Base-by-base conservation (phyloP, 371 early-diverging fungal species). In the Chytridiales sp. region DNA sequence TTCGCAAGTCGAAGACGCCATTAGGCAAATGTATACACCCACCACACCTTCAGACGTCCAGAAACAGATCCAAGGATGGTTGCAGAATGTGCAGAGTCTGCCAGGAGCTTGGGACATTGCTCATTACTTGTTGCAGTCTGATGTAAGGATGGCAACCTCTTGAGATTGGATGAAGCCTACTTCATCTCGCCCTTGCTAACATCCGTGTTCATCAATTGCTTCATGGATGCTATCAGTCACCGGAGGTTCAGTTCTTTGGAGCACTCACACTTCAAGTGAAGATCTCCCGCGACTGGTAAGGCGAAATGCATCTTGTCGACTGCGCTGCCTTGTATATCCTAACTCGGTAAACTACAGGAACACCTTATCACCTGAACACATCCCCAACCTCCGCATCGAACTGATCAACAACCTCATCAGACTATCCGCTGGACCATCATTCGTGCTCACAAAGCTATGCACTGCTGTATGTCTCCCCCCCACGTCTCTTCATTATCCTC, bases 251-350 rank as follows among this genome's bases (percentile, higher is more conserved):
- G 47, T 91, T 91, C 64, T 90, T 88, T 77, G 93, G 92, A 0
- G 93, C 93, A 0, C 88, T 88, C 49, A 90, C 91, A 0, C 81
- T 91, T 57, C 88, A 90, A 60, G 79, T 87, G 30, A 90, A 91
- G 59, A 85, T 93, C 13, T 67, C 87, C 26, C 82, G 87, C 47
- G 88, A 90, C 59, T 89, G 89, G 90, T 86, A 72, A 46, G 67
- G 36, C 30, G 15, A 76, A 74, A n/a, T n/a, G 17, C 80, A 86
- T 1, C 72, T 87, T 19, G 80, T 83, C 19, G 80, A 75, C 50
- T 82, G 86, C 30, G 80, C 76, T 26, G 73, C 79, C 4, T 29
- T 41, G 21, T 15, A n/a, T 6, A 26, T 30, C 22, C 44, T 21
- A 22, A 1, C 15, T 40, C 30, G 13, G 42, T 49, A n/a, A 34